Percentiles rank a stretch among this genome's conserved stretches.
phyloP scores from a whole-genome alignment of 345 rosid genomes.

The Theobroma cacao region DNA sequence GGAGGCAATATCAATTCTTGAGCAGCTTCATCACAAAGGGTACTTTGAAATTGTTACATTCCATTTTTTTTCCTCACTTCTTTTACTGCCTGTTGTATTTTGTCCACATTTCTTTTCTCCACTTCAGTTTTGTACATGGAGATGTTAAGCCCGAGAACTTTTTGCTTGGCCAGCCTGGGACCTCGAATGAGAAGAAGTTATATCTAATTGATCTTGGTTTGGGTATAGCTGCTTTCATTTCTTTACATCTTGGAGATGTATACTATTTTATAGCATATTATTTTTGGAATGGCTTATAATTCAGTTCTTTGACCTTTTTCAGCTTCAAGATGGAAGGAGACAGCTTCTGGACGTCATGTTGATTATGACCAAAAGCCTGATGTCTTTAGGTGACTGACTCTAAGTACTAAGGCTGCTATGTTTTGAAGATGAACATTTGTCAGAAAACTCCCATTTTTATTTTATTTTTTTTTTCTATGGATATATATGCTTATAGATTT shows the following conservation, averaged over 20 bases:
- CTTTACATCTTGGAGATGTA: background rate
- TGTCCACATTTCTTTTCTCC: background rate
- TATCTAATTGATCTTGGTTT: slow-evolving; percentile 90
- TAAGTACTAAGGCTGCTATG: background rate
- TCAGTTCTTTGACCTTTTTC: slow-evolving; percentile 20
- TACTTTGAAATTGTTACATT: slow-evolving; percentile 27
- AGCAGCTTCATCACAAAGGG: slow-evolving; percentile 89
- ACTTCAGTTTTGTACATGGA: slow-evolving; percentile 85
- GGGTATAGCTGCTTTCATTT: slow-evolving; percentile 38
- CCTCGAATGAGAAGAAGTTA: slow-evolving; percentile 80
- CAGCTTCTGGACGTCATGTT: slow-evolving; percentile 72
- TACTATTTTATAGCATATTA: background rate
- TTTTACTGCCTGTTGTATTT: background rate
- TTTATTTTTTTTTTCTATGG: background rate
- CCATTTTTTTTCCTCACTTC: background rate
- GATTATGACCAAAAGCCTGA: slow-evolving; percentile 98
- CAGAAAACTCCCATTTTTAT: background rate
- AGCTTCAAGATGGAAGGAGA: slow-evolving; percentile 90
- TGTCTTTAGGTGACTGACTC: slow-evolving; percentile 68
- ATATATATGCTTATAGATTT: background rate
- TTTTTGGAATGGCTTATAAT: background rate
- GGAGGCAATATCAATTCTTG: slow-evolving; percentile 85
- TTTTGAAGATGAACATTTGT: background rate
- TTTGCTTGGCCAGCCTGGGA: slow-evolving; percentile 85
- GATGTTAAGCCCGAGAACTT: slow-evolving; percentile 98